phyloP scores from a whole-genome alignment of 2,329 filamentous ascomycete species.

The Colletotrichum aenigma region DNA sequence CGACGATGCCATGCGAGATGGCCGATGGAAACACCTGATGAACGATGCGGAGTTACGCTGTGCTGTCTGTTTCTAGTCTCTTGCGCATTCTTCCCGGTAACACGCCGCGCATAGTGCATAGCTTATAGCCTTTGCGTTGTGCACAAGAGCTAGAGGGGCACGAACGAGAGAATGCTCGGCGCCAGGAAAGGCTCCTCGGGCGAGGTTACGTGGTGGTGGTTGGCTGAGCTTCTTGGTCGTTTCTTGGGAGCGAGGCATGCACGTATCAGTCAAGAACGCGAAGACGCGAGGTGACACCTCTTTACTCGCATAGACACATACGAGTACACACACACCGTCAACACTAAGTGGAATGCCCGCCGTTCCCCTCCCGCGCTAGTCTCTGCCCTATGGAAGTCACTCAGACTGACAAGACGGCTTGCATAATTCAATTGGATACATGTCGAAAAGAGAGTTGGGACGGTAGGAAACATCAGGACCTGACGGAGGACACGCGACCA shows the following conservation, averaged over 20 bases:
- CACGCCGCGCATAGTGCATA: background rate
- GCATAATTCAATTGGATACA: background rate
- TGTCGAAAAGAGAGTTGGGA: background rate
- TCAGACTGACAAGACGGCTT: background rate
- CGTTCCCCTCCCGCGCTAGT: background rate
- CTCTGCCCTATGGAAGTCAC: background rate
- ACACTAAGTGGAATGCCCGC: background rate
- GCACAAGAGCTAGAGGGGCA: background rate
- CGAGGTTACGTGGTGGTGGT: background rate
- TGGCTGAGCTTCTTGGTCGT: background rate
- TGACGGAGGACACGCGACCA: background rate
- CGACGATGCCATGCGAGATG: conserved; percentile 10
- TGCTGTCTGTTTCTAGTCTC: background rate
- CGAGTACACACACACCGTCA: background rate
- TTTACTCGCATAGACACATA: background rate
- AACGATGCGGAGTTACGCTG: background rate
- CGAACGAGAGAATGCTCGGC: background rate
- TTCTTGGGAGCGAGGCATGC: background rate
- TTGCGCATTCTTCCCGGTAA: background rate
- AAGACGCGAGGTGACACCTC: background rate
- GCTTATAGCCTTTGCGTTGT: background rate
- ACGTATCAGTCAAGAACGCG: background rate
- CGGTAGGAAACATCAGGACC: background rate
- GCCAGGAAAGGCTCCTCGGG: background rate
- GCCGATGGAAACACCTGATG: background rate